These are phyloP conservation scores for Kodamaea laetipori DNA, from an alignment of 805 yeast species.

Conservation along the genomic window DNA sequence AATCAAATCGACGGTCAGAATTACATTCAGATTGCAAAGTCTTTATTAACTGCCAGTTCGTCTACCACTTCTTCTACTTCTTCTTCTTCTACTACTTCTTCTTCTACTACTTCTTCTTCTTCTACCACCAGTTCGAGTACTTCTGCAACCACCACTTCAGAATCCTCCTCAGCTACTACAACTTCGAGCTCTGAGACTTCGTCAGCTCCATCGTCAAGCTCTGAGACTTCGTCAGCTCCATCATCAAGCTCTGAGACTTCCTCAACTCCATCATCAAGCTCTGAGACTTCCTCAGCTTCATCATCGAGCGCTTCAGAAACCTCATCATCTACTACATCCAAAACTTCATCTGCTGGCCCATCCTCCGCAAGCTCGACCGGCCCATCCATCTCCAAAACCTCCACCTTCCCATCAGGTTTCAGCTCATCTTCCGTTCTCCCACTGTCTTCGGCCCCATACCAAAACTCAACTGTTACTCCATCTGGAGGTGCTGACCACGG, in stretches of 20 bases:
- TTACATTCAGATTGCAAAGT: neutral
- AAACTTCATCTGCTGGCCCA: too few relatives aligned
- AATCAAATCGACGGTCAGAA: slow-evolving; percentile 5
- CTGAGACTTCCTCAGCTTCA: neutral
- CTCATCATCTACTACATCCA: neutral
- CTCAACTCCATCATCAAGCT: neutral
- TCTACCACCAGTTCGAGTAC: neutral
- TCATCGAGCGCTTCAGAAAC: neutral
- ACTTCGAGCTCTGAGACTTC: neutral
- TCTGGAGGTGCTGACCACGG: slow-evolving; percentile 1
- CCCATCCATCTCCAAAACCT: too few relatives aligned
- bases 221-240: too few relatives aligned
- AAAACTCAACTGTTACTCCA: slow-evolving; percentile 4
- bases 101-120: neutral
- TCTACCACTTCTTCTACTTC: neutral
- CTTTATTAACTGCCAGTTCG: neutral
- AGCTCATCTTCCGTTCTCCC: too few relatives aligned
- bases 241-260: too few relatives aligned
- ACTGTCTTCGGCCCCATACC: neutral
- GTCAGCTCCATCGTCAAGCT: too few relatives aligned
- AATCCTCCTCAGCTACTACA: slow-evolving; percentile 1
- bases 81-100: neutral
- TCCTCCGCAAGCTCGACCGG: too few relatives aligned
- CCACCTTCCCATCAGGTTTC: neutral
- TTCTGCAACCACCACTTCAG: neutral